A percentile compares a stretch with the other conserved stretches of the same genome.
phyloP scores from a whole-genome alignment of 2,329 filamentous ascomycete species.

The Emmonsiellopsis sp. region DNA sequence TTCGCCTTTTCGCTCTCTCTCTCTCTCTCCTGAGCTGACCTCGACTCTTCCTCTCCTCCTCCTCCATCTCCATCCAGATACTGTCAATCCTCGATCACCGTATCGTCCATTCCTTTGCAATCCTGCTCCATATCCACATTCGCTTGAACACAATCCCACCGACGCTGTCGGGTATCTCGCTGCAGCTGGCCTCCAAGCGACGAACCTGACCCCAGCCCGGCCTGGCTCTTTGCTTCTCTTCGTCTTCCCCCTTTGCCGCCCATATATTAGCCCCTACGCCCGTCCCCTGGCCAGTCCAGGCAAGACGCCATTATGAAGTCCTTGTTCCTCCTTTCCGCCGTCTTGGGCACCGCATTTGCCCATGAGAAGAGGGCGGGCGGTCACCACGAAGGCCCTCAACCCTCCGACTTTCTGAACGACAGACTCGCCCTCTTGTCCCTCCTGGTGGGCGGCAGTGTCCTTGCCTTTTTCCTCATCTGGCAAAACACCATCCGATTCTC shows the following conservation, averaged over 20 bases:
- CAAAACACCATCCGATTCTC: conserved; percentile 52
- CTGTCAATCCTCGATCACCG: no score
- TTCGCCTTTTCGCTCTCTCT: background rate
- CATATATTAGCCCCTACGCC: background rate
- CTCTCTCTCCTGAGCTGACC: background rate
- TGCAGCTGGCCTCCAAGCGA: background rate
- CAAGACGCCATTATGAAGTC: conserved; percentile 5
- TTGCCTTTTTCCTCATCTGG: conserved; percentile 58
- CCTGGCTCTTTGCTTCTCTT: background rate
- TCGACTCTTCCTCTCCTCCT: no score
- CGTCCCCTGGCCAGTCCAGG: background rate
- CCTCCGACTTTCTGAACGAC: conserved; percentile 35
- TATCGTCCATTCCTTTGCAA: no score
- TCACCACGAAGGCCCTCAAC: background rate
- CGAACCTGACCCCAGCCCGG: background rate
- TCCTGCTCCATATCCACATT: no score
- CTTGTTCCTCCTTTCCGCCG: background rate
- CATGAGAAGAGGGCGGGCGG: background rate
- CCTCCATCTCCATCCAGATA: no score
- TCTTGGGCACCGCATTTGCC: background rate
- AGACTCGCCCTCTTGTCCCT: conserved; percentile 53
- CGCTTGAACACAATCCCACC: no score
- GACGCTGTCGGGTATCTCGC: background rate
- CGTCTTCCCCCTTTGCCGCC: background rate
- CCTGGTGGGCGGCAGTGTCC: conserved; percentile 55